Base-by-base conservation (phyloP, 83 land plant species). In the Picea abies region DNA sequence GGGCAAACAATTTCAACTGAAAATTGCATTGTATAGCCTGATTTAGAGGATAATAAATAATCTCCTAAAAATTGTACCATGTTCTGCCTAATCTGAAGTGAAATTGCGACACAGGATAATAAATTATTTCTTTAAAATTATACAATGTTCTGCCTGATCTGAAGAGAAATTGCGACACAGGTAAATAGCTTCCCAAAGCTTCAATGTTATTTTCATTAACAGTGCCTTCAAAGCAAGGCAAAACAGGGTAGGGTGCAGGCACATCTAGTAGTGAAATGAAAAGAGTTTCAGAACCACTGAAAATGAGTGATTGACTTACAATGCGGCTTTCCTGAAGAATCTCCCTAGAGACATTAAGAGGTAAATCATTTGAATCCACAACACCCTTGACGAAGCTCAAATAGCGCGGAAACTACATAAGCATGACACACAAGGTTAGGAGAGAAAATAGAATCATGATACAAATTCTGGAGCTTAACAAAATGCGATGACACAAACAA, bases 251-350 rank as follows among this genome's bases (percentile, higher is more conserved):
- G 60, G 60, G 14, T 56, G 60, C 60, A 56, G 14, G 60, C 60
- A 56, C 60, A 56, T 56, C 60, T 56, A 56, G 60, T 56, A 49
- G 56, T 49, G 12, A 49, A 49, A 2, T 49, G 2, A 9, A 11
- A 56, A 56, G 3, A 56, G 60, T 56, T 56, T 56, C 60, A 12
- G 60, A 56, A 56, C 60, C 60, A 56, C 15, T 12, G 60, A 56
- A 56, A 56, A 56, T 12, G 60, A 56, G 3, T 56, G 60, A 56
- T 56, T 56, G 39, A 84, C 96, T 90, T 89, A 97, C 99, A 82
- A 97, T 93, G 14, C 99, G 94, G 79, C 99, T 97, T 84, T 97
- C 99, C 83, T 97, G 99, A 72, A 97, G 94, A 35, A 97, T 91
- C 79, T 97, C 99, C 82, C 98, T 92, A 2, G 99, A 97, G 8